These are phyloP conservation scores for Fusarium humuli DNA, from an alignment of 2,329 filamentous ascomycete genomes.

Conservation along the genomic window DNA sequence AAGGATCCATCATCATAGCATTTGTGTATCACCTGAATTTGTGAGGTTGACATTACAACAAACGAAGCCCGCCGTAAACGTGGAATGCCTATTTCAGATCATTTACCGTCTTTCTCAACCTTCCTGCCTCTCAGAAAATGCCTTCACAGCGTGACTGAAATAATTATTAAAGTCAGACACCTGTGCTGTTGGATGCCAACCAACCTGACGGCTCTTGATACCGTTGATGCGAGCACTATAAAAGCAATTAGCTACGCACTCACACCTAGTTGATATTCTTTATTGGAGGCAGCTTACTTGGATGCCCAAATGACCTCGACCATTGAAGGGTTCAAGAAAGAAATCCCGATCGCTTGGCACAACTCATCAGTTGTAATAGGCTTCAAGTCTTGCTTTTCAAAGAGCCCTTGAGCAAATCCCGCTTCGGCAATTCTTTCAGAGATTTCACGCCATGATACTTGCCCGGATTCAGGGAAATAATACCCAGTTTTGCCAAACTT, in stretches of 20 bases:
- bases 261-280: not conserved
- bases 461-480: not conserved
- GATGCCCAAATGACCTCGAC: not conserved
- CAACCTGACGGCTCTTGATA: not conserved
- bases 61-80: too few relatives aligned
- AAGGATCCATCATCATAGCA: too few relatives aligned
- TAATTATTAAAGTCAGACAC: not conserved
- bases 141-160: not conserved
- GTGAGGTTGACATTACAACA: too few relatives aligned
- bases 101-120: not conserved
- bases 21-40: too few relatives aligned
- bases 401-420: not conserved
- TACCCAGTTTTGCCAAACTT: not conserved
- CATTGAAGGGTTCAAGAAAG: not conserved
- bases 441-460: not conserved
- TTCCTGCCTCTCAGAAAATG: not conserved
- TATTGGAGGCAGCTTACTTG: not conserved
- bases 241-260: too few relatives aligned
- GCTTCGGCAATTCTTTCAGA: not conserved
- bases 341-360: not conserved
- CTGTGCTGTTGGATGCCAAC: not conserved
- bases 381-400: not conserved
- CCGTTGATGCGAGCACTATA: not conserved
- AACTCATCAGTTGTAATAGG: not conserved
- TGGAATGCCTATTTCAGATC: too few relatives aligned